Evolutionary conservation across 441 rosid species (phyloP).

Genomic region (Francoa sonchifolia): DNA sequence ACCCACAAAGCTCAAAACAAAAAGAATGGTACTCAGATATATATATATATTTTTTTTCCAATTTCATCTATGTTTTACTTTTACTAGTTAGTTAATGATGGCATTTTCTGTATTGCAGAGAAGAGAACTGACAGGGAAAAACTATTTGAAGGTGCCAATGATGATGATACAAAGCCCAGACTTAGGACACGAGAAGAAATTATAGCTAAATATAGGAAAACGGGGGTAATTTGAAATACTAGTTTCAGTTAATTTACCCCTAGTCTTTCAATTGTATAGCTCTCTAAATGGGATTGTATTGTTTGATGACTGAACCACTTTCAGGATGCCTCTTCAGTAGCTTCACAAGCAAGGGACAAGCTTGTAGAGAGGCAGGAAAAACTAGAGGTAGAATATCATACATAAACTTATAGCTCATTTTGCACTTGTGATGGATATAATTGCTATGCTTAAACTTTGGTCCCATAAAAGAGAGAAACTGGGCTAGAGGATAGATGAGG

Average conservation of each 20-base stretch:
- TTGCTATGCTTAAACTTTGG: not conserved
- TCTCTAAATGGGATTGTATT: conserved; percentile 3
- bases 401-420: not conserved
- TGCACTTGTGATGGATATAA: not conserved
- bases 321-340: conserved; percentile 54
- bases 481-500: not conserved
- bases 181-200: conserved; percentile 49
- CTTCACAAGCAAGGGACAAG: conserved; percentile 48
- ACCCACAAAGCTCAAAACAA: conserved; percentile 20
- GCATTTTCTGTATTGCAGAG: conserved; percentile 20
- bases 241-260: conserved; percentile 5
- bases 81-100: not conserved
- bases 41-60: not conserved
- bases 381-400: conserved; percentile 35
- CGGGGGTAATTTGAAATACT: conserved; percentile 25
- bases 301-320: conserved; percentile 10
- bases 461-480: not conserved
- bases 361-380: conserved; percentile 50
- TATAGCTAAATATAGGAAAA: conserved; percentile 41
- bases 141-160: conserved; percentile 31
- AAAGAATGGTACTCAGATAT: conserved; percentile 21
- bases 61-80: conserved; percentile 1
- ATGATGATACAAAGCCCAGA: conserved; percentile 34
- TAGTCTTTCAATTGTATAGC: not conserved
- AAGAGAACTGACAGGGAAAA: conserved; percentile 37